These are phyloP conservation scores for Ochromonas danica DNA, from an alignment of 108 stramenopile genomes.

Conservation along the genomic window DNA sequence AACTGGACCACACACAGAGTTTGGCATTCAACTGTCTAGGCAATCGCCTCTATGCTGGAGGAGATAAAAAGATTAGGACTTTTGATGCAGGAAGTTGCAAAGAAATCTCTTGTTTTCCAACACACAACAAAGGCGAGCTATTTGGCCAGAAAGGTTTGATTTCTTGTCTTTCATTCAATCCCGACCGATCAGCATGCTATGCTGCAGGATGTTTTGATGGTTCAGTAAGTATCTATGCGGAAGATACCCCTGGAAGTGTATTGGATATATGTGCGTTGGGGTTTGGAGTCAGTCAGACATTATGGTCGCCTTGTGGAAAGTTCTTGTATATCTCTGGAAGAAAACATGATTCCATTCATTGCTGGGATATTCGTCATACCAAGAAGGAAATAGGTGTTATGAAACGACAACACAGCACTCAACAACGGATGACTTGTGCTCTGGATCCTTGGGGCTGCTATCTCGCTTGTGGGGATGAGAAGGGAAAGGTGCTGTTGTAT, in stretches of 20 bases:
- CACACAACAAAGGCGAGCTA: background rate
- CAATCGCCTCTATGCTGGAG: conserved; percentile 5
- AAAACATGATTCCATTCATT: background rate
- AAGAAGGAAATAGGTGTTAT: conserved; percentile 2
- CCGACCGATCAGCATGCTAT: background rate
- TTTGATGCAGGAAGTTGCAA: background rate
- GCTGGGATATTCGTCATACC: conserved; percentile 10
- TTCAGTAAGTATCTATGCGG: background rate
- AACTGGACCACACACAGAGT: conserved; percentile 7
- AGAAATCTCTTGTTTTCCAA: background rate
- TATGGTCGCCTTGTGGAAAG: conserved; percentile 32
- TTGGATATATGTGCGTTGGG: background rate
- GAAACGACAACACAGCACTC: background rate
- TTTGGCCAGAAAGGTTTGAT: conserved; percentile 33
- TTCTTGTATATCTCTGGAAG: background rate
- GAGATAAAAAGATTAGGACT: conserved; percentile 21
- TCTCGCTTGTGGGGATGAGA: background rate
- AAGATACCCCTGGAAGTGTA: background rate
- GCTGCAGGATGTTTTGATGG: conserved; percentile 29
- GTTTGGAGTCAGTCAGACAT: conserved; percentile 1
- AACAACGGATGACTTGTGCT: conserved; percentile 10
- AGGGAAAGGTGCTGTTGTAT: background rate
- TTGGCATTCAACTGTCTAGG: conserved; percentile 12
- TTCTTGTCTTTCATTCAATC: conserved; percentile 35
- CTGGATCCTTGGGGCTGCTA: conserved; percentile 26